Conservation (phyloP, 1,139 yeast genomes). For the Pichia sp. region DNA sequence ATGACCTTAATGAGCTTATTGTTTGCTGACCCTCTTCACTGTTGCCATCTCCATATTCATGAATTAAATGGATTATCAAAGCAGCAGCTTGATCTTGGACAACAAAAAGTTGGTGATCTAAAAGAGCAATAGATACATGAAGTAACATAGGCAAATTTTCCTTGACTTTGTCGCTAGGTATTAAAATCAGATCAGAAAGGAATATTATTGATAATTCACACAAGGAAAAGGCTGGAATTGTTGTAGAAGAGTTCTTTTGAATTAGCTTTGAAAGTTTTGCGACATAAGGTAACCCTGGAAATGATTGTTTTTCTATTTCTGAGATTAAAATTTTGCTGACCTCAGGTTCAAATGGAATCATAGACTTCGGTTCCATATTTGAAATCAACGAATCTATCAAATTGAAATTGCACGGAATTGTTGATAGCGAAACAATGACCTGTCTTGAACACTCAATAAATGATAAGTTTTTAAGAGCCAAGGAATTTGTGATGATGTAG, state of each 20-base stretch:
- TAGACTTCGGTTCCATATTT: slow-evolving; percentile 74
- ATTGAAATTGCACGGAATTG: slow-evolving; percentile 53
- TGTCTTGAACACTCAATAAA: slow-evolving; percentile 81
- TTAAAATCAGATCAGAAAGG: slow-evolving; percentile 71
- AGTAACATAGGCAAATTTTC: slow-evolving; percentile 67
- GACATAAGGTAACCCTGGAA: slow-evolving; percentile 56
- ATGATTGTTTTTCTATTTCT: slow-evolving; percentile 16
- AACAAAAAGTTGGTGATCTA: slow-evolving; percentile 81
- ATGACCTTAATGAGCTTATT: slow-evolving; percentile 49
- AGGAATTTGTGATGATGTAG: slow-evolving; percentile 63
- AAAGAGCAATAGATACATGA: slow-evolving; percentile 73
- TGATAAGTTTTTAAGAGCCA: slow-evolving; percentile 64
- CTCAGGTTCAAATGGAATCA: slow-evolving; percentile 60
- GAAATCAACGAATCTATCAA: slow-evolving; percentile 62
- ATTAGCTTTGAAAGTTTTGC: slow-evolving; percentile 64
- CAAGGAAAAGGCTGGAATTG: slow-evolving; percentile 71
- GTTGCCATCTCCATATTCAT: slow-evolving; percentile 52
- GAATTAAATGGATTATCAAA: slow-evolving; percentile 68
- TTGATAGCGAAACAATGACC: slow-evolving; percentile 68
- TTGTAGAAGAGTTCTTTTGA: slow-evolving; percentile 43
- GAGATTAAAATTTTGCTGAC: slow-evolving; percentile 16
- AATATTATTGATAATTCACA: slow-evolving; percentile 86
- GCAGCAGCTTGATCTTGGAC: slow-evolving; percentile 84
- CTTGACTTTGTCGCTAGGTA: slow-evolving; percentile 52
- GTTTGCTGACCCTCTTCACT: slow-evolving; percentile 52